These are phyloP conservation scores for Candida saitoana DNA, from an alignment of 805 yeast genomes.

Conservation along the genomic window DNA sequence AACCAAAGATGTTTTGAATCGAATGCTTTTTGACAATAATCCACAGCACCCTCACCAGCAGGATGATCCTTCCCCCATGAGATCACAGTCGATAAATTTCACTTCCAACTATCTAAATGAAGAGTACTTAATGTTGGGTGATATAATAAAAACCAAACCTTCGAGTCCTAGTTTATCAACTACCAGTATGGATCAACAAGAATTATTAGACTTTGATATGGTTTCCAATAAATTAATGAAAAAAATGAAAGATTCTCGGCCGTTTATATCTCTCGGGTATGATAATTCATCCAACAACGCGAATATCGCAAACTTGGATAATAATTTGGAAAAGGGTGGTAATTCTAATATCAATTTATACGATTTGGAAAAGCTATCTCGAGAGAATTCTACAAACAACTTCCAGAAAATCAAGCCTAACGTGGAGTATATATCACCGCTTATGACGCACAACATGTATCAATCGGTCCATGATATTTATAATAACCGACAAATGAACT, in stretches of 20 bases:
- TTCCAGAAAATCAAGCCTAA: neutral
- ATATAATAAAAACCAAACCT: slow-evolving; percentile 42
- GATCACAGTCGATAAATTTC: slow-evolving; percentile 11
- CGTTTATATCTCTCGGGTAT: slow-evolving; percentile 39
- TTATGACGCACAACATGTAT: slow-evolving; percentile 53
- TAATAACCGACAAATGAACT: slow-evolving; percentile 44
- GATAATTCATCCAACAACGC: slow-evolving; percentile 8
- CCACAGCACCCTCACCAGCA: neutral
- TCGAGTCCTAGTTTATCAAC: slow-evolving; percentile 37
- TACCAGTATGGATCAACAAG: slow-evolving; percentile 12
- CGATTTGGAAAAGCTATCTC: slow-evolving; percentile 1
- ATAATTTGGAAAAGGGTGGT: neutral
- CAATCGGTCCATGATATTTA: slow-evolving; percentile 49
- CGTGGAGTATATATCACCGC: slow-evolving; percentile 51
- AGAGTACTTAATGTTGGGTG: slow-evolving; percentile 50
- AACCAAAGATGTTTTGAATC: slow-evolving; percentile 25
- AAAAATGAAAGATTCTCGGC: slow-evolving; percentile 28
- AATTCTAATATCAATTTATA: neutral
- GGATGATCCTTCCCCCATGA: neutral
- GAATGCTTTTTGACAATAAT: slow-evolving; percentile 14
- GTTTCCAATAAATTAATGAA: slow-evolving; percentile 2
- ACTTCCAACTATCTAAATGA: slow-evolving; percentile 47
- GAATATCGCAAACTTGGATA: slow-evolving; percentile 1
- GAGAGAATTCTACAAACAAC: neutral
- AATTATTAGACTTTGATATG: slow-evolving; percentile 4